Conservation (phyloP, 495 filamentous ascomycete genomes). For the Talaromyces stipitatus region DNA sequence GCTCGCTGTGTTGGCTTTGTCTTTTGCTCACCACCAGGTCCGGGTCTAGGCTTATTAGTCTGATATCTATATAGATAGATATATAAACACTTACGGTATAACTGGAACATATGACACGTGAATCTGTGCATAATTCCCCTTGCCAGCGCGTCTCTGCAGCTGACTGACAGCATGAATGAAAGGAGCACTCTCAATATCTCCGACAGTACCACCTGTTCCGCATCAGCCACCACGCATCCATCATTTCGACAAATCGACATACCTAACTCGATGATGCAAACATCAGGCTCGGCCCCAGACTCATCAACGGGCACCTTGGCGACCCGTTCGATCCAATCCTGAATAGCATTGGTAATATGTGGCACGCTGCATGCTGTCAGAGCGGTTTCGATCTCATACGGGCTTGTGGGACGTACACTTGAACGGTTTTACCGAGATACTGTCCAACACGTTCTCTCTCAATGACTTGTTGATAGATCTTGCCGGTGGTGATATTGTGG, state of each 20-base stretch:
- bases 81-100: constrained; percentile 15
- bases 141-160: constrained; percentile 62
- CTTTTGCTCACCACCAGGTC: constrained; percentile 75
- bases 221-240: background rate
- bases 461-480: constrained; percentile 87
- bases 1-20: constrained; percentile 94
- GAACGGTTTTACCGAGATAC: constrained; percentile 89
- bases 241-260: background rate
- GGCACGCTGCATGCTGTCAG: constrained; percentile 42
- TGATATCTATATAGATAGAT: background rate
- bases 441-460: constrained; percentile 68
- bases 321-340: constrained; percentile 88
- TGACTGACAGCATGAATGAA: constrained; percentile 85
- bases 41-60: constrained; percentile 18
- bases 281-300: constrained; percentile 70
- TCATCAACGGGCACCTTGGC: constrained; percentile 84
- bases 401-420: constrained; percentile 39
- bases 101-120: constrained; percentile 76
- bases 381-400: background rate
- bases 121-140: constrained; percentile 78
- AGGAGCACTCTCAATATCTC: constrained; percentile 85
- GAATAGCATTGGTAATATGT: constrained; percentile 76
- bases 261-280: constrained; percentile 70
- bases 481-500: constrained; percentile 93
- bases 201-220: constrained; percentile 59